These are phyloP conservation scores for Solanum pinnatisectum DNA, from an alignment of 257 asterid species.

Conservation along the genomic window DNA sequence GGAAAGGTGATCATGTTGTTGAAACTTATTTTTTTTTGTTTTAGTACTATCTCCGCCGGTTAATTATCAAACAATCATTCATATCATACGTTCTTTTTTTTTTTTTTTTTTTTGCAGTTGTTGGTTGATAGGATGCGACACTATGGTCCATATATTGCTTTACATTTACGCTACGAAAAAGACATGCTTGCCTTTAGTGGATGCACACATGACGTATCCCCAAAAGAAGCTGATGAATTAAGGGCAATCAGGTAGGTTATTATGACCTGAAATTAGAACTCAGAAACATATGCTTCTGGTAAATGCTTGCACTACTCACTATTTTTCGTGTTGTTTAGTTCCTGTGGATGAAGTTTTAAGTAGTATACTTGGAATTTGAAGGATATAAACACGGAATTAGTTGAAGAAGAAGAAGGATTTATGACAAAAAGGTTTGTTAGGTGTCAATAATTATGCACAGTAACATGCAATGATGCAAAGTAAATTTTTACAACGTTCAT, in stretches of 20 bases:
- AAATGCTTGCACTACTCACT: neutral
- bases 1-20: slow-evolving; percentile 46
- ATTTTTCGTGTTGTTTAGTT: neutral
- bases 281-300: neutral
- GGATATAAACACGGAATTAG: neutral
- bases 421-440: neutral
- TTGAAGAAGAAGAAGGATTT: neutral
- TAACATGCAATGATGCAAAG: neutral
- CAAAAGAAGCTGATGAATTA: slow-evolving; percentile 79
- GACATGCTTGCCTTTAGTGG: slow-evolving; percentile 99
- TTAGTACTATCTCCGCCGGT: neutral
- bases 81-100: neutral
- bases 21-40: neutral
- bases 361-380: neutral
- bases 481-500: neutral
- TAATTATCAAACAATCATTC: neutral
- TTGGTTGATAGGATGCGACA: slow-evolving; percentile 77
- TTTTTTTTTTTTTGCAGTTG: slow-evolving; percentile 46
- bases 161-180: slow-evolving; percentile 88
- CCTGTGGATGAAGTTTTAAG: neutral
- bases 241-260: slow-evolving; percentile 56
- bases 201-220: slow-evolving; percentile 76
- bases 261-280: neutral
- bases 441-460: neutral
- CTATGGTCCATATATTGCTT: slow-evolving; percentile 68